Percentiles rank a stretch among this genome's conserved stretches.
Evolutionary conservation across 331 rosid species (phyloP).

Genomic region (Erythrophleum ivorense): DNA sequence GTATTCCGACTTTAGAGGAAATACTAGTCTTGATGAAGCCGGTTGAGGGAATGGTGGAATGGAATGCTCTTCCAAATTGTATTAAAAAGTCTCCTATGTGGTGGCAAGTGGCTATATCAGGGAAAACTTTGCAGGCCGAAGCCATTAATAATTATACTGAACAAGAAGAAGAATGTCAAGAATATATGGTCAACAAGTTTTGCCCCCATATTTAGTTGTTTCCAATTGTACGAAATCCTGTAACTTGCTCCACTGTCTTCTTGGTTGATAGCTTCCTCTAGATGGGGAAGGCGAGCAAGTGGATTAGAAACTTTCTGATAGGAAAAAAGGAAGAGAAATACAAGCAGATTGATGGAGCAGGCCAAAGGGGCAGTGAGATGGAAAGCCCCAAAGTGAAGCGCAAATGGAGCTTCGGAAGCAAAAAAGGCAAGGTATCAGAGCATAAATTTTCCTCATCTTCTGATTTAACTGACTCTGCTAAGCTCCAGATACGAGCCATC

Average conservation of each 20-base stretch:
- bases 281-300: slow-evolving; percentile 85
- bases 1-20: background rate
- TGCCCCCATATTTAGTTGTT: background rate
- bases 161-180: background rate
- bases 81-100: slow-evolving; percentile 16
- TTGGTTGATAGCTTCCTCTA: background rate
- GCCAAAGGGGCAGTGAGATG: background rate
- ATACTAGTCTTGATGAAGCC: background rate
- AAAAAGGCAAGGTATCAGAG: slow-evolving; percentile 38
- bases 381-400: slow-evolving; percentile 53
- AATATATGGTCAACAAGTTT: background rate
- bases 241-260: background rate
- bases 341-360: slow-evolving; percentile 44
- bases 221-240: background rate
- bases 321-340: slow-evolving; percentile 71
- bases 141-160: slow-evolving; percentile 35
- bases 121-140: slow-evolving; percentile 67
- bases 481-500: background rate
- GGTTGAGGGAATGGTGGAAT: slow-evolving; percentile 34
- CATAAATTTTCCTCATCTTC: slow-evolving; percentile 57
- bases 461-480: slow-evolving; percentile 3
- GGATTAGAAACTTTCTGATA: slow-evolving; percentile 76
- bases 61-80: slow-evolving; percentile 17
- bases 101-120: slow-evolving; percentile 76
- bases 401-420: slow-evolving; percentile 66